phyloP scores from a whole-genome alignment of 2,329 filamentous ascomycete genomes.

The Arachnopeziza araneosa region DNA sequence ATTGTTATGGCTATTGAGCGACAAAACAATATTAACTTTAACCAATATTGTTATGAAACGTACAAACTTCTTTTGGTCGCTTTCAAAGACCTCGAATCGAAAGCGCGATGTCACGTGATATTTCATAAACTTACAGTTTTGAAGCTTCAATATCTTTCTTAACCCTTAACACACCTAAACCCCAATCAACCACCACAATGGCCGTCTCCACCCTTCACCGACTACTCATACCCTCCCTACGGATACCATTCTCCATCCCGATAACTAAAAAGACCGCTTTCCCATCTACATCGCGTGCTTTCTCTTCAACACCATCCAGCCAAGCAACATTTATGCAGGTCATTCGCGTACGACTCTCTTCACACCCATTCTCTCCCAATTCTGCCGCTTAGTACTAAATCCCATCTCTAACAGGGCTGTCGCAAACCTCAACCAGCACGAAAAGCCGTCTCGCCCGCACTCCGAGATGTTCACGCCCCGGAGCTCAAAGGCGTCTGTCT shows the following conservation, averaged over 20 bases:
- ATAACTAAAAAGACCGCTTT: neutral
- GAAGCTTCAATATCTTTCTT: neutral
- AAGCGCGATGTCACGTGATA: neutral
- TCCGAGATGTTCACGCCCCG: constrained; percentile 63
- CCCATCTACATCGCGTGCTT: constrained; percentile 9
- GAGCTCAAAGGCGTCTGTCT: constrained; percentile 94
- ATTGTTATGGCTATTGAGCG: too few relatives aligned
- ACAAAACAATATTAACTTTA: too few relatives aligned
- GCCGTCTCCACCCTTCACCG: constrained; percentile 16
- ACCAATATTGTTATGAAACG: too few relatives aligned
- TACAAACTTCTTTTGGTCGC: too few relatives aligned
- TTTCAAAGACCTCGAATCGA: too few relatives aligned
- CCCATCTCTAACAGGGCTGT: constrained; percentile 48
- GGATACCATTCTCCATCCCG: constrained; percentile 6
- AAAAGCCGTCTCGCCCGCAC: constrained; percentile 81
- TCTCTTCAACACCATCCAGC: constrained; percentile 26
- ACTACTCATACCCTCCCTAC: constrained; percentile 18
- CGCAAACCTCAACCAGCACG: constrained; percentile 74
- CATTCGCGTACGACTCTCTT: constrained; percentile 17
- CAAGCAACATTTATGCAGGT: constrained; percentile 30
- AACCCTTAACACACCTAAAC: neutral
- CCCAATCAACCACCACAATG: constrained; percentile 9
- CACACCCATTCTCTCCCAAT: neutral
- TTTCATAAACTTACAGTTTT: neutral
- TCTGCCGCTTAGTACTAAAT: neutral